Evolutionary conservation across 164 flowering plant species (phyloP), one percentile per base, ranked within the genome.

Genomic region (Kingdonia uniflora): DNA sequence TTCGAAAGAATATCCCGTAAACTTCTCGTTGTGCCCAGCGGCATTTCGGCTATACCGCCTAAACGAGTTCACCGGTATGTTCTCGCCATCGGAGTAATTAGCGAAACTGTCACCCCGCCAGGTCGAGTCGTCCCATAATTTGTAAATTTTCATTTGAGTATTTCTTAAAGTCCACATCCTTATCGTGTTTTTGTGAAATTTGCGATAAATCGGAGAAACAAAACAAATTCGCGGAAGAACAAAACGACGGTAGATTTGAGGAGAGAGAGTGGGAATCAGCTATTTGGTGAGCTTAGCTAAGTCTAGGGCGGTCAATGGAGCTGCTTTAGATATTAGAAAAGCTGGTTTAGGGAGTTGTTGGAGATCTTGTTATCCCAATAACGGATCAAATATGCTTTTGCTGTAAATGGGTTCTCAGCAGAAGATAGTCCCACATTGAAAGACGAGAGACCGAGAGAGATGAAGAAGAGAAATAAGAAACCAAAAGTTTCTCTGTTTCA

Each of bases 291-390:
- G 78, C 13, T 49, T 25, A 0, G 91, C 84, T 15, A 76, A 62
- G 11, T 86, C 72, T 5, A 66, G 67, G 2, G 87, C 71, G 45
- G 40, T 65, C 22, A 87, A 51, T 6, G 98, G 95, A 12, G 98
- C 85, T 0, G 82, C 87, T 57, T 85, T 87, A 53, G 76, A 64
- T 54, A 85, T 55, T 0, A 84, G 71, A 45, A 86, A 92, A 10
- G 43, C 5, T 10, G 91, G 76, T 24, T 67, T 72, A 1, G 81
- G 77, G 2, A 65, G 52, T 60, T 55, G 62, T 59, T 75, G 12
- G 72, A 62, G 73, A 87, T 76, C 67, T 76, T 75, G 13, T 65
- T 78, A 63, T 72, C 76, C 98, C 96, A 91, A 73, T 87, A 87
- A 2, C 98, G 84, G 24, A 72, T 58, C 57, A 82, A 44, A 7